Conservation (phyloP, 192 early-diverging fungal genomes). For the Linderina pennispora region DNA sequence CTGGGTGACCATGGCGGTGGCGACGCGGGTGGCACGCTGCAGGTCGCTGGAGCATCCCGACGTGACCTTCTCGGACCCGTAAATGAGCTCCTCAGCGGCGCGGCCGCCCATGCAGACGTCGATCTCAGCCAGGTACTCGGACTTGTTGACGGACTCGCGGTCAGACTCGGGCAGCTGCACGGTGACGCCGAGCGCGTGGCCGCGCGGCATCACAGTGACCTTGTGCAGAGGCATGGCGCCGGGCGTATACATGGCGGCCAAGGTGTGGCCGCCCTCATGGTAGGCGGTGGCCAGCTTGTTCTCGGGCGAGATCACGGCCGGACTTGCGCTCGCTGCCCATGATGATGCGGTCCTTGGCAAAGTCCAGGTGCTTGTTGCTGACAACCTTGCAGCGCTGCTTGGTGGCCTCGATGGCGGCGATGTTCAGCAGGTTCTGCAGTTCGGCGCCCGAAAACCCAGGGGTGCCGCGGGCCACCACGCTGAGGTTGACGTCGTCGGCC, state of each 20-base stretch:
- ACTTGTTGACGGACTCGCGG: conserved; percentile 68
- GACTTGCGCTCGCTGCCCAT: conserved; percentile 96
- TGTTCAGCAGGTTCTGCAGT: conserved; percentile 94
- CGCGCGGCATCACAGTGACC: conserved; percentile 97
- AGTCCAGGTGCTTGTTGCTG: conserved; percentile 81
- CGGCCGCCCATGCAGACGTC: conserved; percentile 99
- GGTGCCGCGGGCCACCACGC: conserved; percentile 88
- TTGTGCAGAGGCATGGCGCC: conserved; percentile 97
- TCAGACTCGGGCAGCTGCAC: conserved; percentile 94
- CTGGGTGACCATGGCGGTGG: conserved; percentile 82
- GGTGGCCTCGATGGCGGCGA: conserved; percentile 92
- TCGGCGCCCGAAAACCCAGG: conserved; percentile 99
- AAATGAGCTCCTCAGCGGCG: conserved; percentile 96
- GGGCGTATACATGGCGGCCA: conserved; percentile 91
- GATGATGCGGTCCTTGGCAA: conserved; percentile 97
- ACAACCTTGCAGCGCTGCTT: conserved; percentile 72
- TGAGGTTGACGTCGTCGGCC: conserved; percentile 67
- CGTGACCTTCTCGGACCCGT: conserved; percentile 87
- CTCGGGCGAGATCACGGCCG: conserved; percentile 85
- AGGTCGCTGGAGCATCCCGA: conserved; percentile 93
- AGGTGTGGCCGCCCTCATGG: conserved; percentile 96
- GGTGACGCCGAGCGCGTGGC: conserved; percentile 69
- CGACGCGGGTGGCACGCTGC: conserved; percentile 80
- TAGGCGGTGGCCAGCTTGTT: conserved; percentile 89
- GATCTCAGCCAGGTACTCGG: conserved; percentile 80